Percentiles rank a stretch among this genome's conserved stretches.
phyloP scores from a whole-genome alignment of 2,329 filamentous ascomycete species.

The Pyrenophora seminiperda region DNA sequence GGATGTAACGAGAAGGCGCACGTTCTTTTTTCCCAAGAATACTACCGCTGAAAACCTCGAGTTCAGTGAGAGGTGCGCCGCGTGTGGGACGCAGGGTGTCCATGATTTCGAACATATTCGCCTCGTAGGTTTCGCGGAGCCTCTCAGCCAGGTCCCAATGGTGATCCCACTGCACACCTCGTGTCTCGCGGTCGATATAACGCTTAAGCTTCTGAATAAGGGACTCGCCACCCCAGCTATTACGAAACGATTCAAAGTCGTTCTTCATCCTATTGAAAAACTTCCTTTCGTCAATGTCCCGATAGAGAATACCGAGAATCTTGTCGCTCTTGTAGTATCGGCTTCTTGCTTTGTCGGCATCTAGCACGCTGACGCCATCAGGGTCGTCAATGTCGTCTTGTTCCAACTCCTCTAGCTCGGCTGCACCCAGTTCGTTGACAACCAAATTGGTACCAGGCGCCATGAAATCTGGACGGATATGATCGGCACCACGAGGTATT shows the following conservation, averaged over 20 bases:
- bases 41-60: conserved; percentile 60
- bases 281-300: conserved; percentile 71
- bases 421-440: conserved; percentile 42
- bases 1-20: conserved; percentile 39
- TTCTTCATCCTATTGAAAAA: conserved; percentile 55
- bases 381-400: conserved; percentile 47
- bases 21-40: conserved; percentile 59
- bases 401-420: conserved; percentile 31
- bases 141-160: conserved; percentile 49
- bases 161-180: conserved; percentile 51
- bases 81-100: conserved; percentile 40
- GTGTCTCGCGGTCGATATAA: conserved; percentile 48
- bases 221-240: conserved; percentile 10
- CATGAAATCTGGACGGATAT: conserved; percentile 60
- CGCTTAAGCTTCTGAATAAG: conserved; percentile 46
- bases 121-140: conserved; percentile 58
- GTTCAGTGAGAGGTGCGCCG: conserved; percentile 37
- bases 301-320: conserved; percentile 71
- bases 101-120: conserved; percentile 57
- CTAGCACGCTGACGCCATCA: conserved; percentile 45
- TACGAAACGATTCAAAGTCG: conserved; percentile 17
- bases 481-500: conserved; percentile 25
- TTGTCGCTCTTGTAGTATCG: conserved; percentile 71
- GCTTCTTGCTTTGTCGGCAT: conserved; percentile 49
- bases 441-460: conserved; percentile 50